Base-by-base conservation (phyloP, 2,329 filamentous ascomycete species). In the Aspergillus bombycis region DNA sequence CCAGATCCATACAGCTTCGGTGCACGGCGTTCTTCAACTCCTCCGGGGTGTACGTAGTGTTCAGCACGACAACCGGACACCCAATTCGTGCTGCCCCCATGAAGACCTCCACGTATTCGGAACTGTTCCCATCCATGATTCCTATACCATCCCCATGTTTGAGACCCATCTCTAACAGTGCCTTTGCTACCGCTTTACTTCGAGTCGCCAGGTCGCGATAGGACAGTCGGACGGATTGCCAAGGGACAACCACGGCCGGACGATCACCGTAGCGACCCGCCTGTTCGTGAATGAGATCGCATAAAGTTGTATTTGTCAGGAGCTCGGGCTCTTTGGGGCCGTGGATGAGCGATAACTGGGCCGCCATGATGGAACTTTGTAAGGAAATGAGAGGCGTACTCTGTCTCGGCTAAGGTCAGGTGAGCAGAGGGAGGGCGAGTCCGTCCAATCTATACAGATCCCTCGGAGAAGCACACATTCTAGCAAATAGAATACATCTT, bases 101-200 rank as follows among this genome's bases (percentile, higher is more conserved):
- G 78, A 91, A 90, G 7, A 91, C 84, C n/a, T 89, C 83, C 21
- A 89, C 68, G 65, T 79, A 84, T 67, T 83, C 77, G 58, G 81
- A 79, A 64, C 82, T 81, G 61, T 85, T 84, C 0, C 83, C 79
- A 70, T 89, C 89, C 86, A 92, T 90, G 67, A 92, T 89, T 26
- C 86, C 90, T 21, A 92, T 83, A 30, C 89, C 82, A 71, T 92
- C 89, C 48, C 89, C 89, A 26, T 85, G 83, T n/a, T 83, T 80
- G 57, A 92, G 84, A 3, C 89, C 89, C 76, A 88, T 83, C 19
- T 85, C 83, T 34, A 91, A 77, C 63, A 93, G 76, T 11, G 89
- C 88, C 28, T 60, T 55, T 14, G 60, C 56, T 9, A 57, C 9
- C 11, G 57, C 14, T 10, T 28, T 45, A 41, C 65, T 63, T 28